phyloP scores from a whole-genome alignment of 495 filamentous ascomycete species.

The Talaromyces wortmannii region DNA sequence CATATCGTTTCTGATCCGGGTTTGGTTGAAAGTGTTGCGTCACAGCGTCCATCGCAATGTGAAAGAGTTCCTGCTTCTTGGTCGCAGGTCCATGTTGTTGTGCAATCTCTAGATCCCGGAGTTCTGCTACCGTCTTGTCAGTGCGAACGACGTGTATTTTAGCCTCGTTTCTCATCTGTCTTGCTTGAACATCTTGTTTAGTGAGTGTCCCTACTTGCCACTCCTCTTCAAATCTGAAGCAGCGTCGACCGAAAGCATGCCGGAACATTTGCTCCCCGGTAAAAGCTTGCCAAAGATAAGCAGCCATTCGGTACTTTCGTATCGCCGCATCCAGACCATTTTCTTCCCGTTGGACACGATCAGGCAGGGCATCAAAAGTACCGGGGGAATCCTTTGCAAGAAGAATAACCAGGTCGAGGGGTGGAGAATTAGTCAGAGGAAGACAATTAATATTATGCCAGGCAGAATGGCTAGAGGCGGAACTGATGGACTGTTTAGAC shows the following conservation, averaged over 20 bases:
- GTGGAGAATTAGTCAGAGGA: constrained; percentile 65
- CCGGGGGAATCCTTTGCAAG: constrained; percentile 82
- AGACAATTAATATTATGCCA: constrained; percentile 80
- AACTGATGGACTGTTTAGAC: constrained; percentile 67
- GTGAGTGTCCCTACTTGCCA: constrained; percentile 79
- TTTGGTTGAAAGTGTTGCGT: constrained; percentile 63
- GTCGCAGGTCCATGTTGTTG: constrained; percentile 68
- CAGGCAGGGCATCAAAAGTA: constrained; percentile 76
- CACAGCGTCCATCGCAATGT: constrained; percentile 69
- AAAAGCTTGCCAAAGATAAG: constrained; percentile 93
- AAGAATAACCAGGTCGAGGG: constrained; percentile 77
- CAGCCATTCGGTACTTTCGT: constrained; percentile 82
- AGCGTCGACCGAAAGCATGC: constrained; percentile 73
- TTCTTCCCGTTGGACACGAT: constrained; percentile 67
- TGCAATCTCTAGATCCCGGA: constrained; percentile 70
- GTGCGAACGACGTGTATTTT: constrained; percentile 77
- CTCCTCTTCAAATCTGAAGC: constrained; percentile 86
- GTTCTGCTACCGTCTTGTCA: constrained; percentile 77
- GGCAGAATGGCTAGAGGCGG: constrained; percentile 66
- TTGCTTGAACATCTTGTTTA: constrained; percentile 57
- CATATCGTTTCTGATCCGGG: constrained; percentile 75
- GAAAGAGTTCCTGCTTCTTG: constrained; percentile 63
- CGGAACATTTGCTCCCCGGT: constrained; percentile 93
- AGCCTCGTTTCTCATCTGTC: constrained; percentile 79
- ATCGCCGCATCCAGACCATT: constrained; percentile 73